phyloP scores from a whole-genome alignment of 2,329 filamentous ascomycete genomes.

The Elsinoe necatrix region DNA sequence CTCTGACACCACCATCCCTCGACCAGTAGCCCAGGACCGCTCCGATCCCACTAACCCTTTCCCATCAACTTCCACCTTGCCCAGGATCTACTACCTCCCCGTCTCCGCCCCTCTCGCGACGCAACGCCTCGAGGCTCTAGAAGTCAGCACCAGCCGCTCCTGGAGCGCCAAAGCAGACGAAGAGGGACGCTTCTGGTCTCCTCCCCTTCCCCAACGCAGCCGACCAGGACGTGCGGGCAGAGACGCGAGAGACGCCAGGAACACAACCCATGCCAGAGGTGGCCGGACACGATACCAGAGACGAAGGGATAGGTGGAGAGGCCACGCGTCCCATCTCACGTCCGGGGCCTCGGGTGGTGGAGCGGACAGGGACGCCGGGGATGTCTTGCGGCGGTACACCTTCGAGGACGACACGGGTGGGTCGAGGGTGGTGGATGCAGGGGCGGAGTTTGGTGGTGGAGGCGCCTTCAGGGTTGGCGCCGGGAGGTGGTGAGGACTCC shows the following conservation, averaged over 20 bases:
- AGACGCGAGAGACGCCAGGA: too few species aligned
- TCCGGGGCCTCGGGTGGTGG: too few species aligned
- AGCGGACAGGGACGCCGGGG: too few species aligned
- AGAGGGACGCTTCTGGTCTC: not conserved
- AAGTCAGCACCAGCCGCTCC: constrained; percentile 35
- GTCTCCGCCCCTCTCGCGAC: constrained; percentile 57
- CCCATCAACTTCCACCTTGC: constrained; percentile 48
- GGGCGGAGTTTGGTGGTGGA: constrained; percentile 28
- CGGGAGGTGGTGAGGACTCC: too few species aligned
- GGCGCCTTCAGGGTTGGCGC: constrained; percentile 11
- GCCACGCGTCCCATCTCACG: too few species aligned
- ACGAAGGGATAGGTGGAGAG: too few species aligned
- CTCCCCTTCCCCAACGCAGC: not conserved
- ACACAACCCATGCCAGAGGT: too few species aligned
- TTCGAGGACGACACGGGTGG: constrained; percentile 37
- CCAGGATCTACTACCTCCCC: constrained; percentile 57
- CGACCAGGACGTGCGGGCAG: too few species aligned
- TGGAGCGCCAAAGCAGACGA: constrained; percentile 27
- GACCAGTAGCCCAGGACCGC: not conserved
- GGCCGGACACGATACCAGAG: too few species aligned
- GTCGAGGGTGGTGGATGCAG: constrained; percentile 32
- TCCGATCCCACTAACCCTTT: constrained; percentile 2
- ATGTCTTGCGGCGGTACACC: constrained; percentile 34
- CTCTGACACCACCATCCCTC: too few species aligned
- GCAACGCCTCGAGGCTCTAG: constrained; percentile 54